phyloP scores from a whole-genome alignment of 495 filamentous ascomycete species.

The Xylaria sp. region DNA sequence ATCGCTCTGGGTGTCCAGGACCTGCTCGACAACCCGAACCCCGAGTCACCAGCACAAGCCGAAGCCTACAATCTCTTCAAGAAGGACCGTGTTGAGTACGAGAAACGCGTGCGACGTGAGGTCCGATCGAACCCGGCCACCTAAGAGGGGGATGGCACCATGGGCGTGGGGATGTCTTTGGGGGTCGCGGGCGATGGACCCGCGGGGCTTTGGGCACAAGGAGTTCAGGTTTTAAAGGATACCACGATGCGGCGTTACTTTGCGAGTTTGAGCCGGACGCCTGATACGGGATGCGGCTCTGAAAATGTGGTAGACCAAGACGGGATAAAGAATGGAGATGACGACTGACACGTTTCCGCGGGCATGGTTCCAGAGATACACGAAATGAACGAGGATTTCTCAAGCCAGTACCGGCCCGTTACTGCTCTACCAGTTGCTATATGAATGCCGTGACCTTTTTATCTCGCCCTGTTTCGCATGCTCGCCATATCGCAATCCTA shows the following conservation, averaged over 20 bases:
- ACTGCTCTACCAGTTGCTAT: neutral
- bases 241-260: constrained; percentile 42
- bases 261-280: constrained; percentile 39
- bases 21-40: constrained; percentile 94
- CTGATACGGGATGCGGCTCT: constrained; percentile 24
- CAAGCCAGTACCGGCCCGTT: too few species aligned
- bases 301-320: constrained; percentile 18
- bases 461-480: neutral
- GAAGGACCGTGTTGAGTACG: constrained; percentile 86
- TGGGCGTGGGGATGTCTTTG: constrained; percentile 15
- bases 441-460: neutral
- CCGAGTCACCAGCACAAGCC: constrained; percentile 94
- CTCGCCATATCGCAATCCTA: neutral
- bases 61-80: constrained; percentile 98
- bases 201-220: constrained; percentile 33
- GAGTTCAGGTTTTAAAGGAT: constrained; percentile 42
- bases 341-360: constrained; percentile 2
- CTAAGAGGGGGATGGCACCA: constrained; percentile 40
- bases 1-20: constrained; percentile 96
- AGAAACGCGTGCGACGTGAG: constrained; percentile 82
- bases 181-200: constrained; percentile 27
- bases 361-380: neutral
- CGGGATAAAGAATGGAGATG: neutral
- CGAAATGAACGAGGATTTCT: neutral
- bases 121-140: constrained; percentile 86